These are phyloP conservation scores for Ilyonectria mors-panacis DNA, from an alignment of 2,329 filamentous ascomycete species.

Conservation along the genomic window DNA sequence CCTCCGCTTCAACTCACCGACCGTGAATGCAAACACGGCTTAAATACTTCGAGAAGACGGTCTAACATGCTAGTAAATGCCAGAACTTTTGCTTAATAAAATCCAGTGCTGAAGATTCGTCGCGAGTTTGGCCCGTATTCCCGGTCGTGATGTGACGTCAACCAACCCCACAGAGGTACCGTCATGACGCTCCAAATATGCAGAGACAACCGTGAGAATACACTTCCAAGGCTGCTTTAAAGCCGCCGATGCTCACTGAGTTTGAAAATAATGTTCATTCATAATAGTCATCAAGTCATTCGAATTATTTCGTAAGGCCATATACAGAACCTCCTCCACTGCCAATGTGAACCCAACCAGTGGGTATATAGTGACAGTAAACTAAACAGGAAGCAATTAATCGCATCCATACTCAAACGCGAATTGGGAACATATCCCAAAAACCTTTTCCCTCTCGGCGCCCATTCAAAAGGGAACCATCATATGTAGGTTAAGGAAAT, in stretches of 20 bases:
- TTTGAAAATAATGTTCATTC: constrained; percentile 25
- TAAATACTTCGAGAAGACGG: neutral
- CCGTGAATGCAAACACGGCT: neutral
- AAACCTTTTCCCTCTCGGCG: constrained; percentile 23
- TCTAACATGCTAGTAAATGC: neutral
- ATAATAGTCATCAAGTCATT: constrained; percentile 43
- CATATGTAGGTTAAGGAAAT: constrained; percentile 15
- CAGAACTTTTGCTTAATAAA: neutral
- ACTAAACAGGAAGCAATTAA: constrained; percentile 23
- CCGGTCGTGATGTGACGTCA: constrained; percentile 42
- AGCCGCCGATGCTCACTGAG: neutral
- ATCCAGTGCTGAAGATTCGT: neutral
- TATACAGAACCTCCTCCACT: constrained; percentile 35
- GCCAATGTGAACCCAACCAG: constrained; percentile 25
- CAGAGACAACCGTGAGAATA: neutral
- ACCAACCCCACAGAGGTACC: constrained; percentile 25
- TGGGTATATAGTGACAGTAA: constrained; percentile 20
- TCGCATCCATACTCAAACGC: constrained; percentile 3
- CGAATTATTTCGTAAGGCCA: constrained; percentile 39
- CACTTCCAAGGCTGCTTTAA: neutral
- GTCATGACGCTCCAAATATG: constrained; percentile 19
- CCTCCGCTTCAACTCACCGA: neutral
- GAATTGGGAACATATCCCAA: constrained; percentile 24
- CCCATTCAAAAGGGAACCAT: constrained; percentile 15
- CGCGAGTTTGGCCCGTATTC: neutral